phyloP scores from a whole-genome alignment of 228 moss, liverwort and hornwort species.

The Sphagnum fallax region DNA sequence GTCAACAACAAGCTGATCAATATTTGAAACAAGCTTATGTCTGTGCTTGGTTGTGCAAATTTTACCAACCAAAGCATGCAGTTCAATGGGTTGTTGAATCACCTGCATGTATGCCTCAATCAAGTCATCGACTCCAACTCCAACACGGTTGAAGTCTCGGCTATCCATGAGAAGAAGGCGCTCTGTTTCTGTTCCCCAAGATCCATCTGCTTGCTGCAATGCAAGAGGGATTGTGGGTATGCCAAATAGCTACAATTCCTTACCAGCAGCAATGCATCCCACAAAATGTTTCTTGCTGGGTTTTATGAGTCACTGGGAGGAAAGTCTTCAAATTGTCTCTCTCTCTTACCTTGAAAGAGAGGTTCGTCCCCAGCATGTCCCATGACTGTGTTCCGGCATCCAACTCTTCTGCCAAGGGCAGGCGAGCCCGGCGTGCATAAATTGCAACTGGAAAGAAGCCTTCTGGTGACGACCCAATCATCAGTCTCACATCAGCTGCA shows the following conservation, averaged over 20 bases:
- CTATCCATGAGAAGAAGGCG: slow-evolving; percentile 20
- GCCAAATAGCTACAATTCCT: too few species aligned
- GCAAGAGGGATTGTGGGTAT: too few species aligned
- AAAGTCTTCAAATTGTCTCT: too few species aligned
- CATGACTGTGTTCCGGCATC: slow-evolving; percentile 22
- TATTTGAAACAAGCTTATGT: background rate
- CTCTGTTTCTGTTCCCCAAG: slow-evolving; percentile 26
- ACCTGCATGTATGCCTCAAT: slow-evolving; percentile 30
- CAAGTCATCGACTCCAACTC: slow-evolving; percentile 23
- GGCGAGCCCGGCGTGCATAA: slow-evolving; percentile 19
- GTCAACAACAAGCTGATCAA: background rate
- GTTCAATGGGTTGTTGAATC: too few species aligned
- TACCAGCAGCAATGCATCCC: too few species aligned
- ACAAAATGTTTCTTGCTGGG: too few species aligned
- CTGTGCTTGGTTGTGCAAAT: background rate
- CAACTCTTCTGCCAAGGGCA: slow-evolving; percentile 19
- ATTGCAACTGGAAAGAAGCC: slow-evolving; percentile 26
- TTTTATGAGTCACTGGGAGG: too few species aligned
- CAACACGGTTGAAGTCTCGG: slow-evolving; percentile 24
- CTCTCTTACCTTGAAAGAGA: slow-evolving; percentile 15
- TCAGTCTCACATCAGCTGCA: slow-evolving; percentile 22
- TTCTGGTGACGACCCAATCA: slow-evolving; percentile 20
- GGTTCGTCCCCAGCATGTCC: slow-evolving; percentile 28
- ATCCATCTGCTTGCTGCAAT: slow-evolving; percentile 19
- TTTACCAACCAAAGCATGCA: too few species aligned